These are phyloP conservation scores for Lineolata rhizophorae DNA, from an alignment of 495 filamentous ascomycete species.

Conservation along the genomic window DNA sequence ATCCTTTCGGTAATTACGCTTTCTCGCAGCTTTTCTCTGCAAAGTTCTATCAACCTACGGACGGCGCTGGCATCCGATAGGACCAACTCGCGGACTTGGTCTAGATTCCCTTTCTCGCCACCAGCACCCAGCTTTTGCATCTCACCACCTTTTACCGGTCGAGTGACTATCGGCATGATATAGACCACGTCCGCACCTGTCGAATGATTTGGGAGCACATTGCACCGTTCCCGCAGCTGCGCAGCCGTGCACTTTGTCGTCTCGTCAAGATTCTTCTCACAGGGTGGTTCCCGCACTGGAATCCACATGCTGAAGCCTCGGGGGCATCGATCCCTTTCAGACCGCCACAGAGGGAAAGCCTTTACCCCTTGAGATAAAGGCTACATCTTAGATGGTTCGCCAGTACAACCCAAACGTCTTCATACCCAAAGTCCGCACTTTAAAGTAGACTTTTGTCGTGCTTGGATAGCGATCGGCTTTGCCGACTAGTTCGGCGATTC, in stretches of 20 bases:
- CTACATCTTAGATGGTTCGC: conserved; percentile 42
- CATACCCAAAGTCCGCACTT: conserved; percentile 87
- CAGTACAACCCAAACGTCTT: conserved; percentile 78
- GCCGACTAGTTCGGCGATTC: conserved; percentile 47
- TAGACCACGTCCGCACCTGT: conserved; percentile 29
- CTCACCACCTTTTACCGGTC: conserved; percentile 31
- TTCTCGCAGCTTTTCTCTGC: conserved; percentile 2
- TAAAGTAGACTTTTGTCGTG: conserved; percentile 64
- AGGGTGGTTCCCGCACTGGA: conserved; percentile 46
- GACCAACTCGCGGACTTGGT: conserved; percentile 41
- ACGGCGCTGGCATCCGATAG: conserved; percentile 18
- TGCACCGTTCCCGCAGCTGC: conserved; percentile 65
- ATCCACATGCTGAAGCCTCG: conserved; percentile 41
- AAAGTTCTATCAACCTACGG: conserved; percentile 9
- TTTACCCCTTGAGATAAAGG: conserved; percentile 73
- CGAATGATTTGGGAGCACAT: conserved; percentile 30
- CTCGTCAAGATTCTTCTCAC: conserved; percentile 51
- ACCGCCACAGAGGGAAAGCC: conserved; percentile 48
- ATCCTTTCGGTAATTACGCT: neutral
- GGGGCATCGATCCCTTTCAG: conserved; percentile 21
- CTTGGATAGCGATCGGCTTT: conserved; percentile 47
- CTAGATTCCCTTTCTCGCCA: conserved; percentile 55
- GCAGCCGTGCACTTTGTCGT: conserved; percentile 42
- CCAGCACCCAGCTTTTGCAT: conserved; percentile 56
- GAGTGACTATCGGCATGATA: conserved; percentile 54